These are phyloP conservation scores for Lolium rigidum DNA, from an alignment of 176 grass and related monocot species.

Conservation along the genomic window DNA sequence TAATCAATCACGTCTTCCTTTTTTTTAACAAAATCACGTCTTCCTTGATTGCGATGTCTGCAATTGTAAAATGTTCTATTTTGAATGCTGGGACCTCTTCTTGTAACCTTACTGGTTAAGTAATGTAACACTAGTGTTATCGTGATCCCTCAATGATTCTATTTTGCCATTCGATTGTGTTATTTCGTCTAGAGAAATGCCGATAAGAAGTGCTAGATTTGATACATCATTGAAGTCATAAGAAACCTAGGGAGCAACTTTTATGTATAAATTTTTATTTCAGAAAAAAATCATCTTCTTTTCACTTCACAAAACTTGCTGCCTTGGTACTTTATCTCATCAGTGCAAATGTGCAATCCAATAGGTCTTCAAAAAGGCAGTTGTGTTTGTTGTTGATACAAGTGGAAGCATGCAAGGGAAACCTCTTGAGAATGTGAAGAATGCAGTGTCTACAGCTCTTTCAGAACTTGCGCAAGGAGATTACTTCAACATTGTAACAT, in stretches of 20 bases:
- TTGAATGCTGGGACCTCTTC: background rate
- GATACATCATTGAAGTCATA: slow-evolving; percentile 8
- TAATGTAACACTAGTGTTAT: slow-evolving; percentile 10
- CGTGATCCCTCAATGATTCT: background rate
- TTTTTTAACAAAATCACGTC: background rate
- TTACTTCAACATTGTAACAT: slow-evolving; percentile 91
- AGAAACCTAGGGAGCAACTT: background rate
- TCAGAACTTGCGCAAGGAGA: slow-evolving; percentile 73
- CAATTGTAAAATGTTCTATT: slow-evolving; percentile 21
- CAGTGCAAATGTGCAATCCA: background rate
- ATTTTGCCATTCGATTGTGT: background rate
- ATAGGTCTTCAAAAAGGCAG: slow-evolving; percentile 74
- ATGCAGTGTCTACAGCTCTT: slow-evolving; percentile 67
- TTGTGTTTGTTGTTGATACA: slow-evolving; percentile 91
- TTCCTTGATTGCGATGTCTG: slow-evolving; percentile 31
- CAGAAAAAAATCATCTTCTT: slow-evolving; percentile 9
- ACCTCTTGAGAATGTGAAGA: slow-evolving; percentile 87
- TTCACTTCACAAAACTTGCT: background rate
- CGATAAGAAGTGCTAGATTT: slow-evolving; percentile 14
- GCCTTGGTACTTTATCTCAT: slow-evolving; percentile 34
- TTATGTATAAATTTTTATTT: slow-evolving; percentile 17
- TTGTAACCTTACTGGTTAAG: slow-evolving; percentile 1
- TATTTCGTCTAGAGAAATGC: slow-evolving; percentile 28
- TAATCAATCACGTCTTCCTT: slow-evolving; percentile 24
- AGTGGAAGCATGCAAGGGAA: slow-evolving; percentile 97